Percentiles rank a stretch among this genome's conserved stretches.
Conservation (phyloP, 2,329 filamentous ascomycete genomes). For the Aspergillus proliferans region DNA sequence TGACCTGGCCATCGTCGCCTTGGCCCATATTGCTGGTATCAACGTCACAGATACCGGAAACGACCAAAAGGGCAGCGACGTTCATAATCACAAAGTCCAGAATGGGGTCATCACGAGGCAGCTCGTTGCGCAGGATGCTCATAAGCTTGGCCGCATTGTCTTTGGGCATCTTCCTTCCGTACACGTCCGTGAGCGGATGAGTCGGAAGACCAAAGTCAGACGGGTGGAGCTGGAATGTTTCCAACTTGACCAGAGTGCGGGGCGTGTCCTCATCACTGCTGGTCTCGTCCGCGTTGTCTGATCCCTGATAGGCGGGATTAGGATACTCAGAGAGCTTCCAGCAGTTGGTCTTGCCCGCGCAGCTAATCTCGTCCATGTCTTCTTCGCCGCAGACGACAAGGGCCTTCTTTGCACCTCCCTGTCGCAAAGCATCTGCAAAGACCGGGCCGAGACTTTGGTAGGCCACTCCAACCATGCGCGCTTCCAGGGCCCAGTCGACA, state of each 20-base stretch:
- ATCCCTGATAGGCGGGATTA: conserved; percentile 38
- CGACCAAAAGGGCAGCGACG: conserved; percentile 78
- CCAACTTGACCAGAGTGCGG: conserved; percentile 51
- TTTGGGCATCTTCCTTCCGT: conserved; percentile 73
- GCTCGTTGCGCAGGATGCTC: conserved; percentile 66
- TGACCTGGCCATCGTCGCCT: conserved; percentile 73
- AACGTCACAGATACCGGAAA: conserved; percentile 78
- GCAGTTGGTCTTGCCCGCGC: conserved; percentile 80
- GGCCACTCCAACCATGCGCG: conserved; percentile 87
- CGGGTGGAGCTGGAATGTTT: conserved; percentile 72
- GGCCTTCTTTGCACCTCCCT: conserved; percentile 73
- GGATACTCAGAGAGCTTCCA: conserved; percentile 64
- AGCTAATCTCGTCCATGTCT: conserved; percentile 91
- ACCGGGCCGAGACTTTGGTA: conserved; percentile 78
- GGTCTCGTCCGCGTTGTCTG: conserved; percentile 34
- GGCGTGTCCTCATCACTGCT: conserved; percentile 34
- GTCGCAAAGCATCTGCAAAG: conserved; percentile 75
- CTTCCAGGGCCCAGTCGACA: conserved; percentile 76
- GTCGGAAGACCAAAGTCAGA: conserved; percentile 77
- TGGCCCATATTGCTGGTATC: conserved; percentile 72
- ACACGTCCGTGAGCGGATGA: conserved; percentile 71
- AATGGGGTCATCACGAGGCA: conserved; percentile 72
- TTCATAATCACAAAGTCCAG: conserved; percentile 93
- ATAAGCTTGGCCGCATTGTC: conserved; percentile 84
- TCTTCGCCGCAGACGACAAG: conserved; percentile 90